Conservation (phyloP, 257 asterid species). For the Nicotiana knightiana region DNA sequence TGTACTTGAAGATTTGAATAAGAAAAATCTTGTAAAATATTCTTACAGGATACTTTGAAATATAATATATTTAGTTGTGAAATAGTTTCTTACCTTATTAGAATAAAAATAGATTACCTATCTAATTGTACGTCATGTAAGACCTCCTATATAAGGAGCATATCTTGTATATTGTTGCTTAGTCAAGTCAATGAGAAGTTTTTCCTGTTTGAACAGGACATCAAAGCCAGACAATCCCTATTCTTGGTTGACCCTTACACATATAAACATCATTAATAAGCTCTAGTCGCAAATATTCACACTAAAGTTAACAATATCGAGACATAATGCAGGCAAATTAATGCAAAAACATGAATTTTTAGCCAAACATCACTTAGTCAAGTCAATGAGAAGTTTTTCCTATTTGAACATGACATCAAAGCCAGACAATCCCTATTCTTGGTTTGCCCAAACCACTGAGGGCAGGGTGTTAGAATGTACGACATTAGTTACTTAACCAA, state of each 20-base stretch:
- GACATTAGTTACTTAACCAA: neutral
- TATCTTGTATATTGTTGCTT: neutral
- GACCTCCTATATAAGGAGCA: neutral
- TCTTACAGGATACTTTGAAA: neutral
- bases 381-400: neutral
- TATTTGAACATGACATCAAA: neutral
- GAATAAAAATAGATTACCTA: neutral
- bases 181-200: neutral
- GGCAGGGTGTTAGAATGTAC: neutral
- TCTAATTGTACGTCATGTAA: neutral
- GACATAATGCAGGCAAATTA: too few relatives aligned
- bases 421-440: neutral
- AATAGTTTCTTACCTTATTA: neutral
- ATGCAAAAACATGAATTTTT: too few relatives aligned
- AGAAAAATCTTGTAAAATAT: neutral
- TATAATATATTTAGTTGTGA: neutral
- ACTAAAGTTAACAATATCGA: too few relatives aligned
- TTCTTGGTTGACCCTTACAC: neutral
- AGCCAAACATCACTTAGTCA: neutral
- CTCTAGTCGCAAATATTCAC: too few relatives aligned
- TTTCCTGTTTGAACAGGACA: neutral
- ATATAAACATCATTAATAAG: too few relatives aligned
- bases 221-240: neutral
- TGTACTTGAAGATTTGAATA: neutral
- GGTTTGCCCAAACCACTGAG: neutral